Percentiles rank a stretch among this genome's conserved stretches.
Conservation (phyloP, 1,284 basidiomycete genomes). For the Afroboletus lepidellus region DNA sequence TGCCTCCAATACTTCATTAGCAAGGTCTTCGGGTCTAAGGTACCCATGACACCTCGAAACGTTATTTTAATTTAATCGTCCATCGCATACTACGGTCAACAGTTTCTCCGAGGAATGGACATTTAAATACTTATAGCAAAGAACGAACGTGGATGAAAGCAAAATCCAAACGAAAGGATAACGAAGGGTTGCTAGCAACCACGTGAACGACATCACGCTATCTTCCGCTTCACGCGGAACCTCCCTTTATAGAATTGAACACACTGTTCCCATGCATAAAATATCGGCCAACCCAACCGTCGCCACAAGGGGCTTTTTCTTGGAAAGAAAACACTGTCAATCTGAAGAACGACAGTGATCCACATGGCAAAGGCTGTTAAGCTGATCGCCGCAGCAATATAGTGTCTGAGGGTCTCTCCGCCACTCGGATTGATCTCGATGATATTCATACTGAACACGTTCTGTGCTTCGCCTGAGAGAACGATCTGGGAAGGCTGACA, state of each 20-base stretch:
- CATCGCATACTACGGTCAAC: too few species aligned
- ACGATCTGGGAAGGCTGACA: not conserved
- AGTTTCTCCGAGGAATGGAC: too few species aligned
- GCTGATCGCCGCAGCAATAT: constrained; percentile 40
- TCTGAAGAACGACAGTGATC: constrained; percentile 35
- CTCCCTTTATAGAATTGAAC: not conserved
- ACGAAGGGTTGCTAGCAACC: too few species aligned
- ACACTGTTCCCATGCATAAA: constrained; percentile 7
- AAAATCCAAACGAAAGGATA: too few species aligned
- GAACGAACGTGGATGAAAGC: too few species aligned
- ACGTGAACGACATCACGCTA: constrained; percentile 3
- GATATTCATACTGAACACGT: constrained; percentile 51
- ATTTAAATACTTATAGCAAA: too few species aligned
- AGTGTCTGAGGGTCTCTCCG: constrained; percentile 39
- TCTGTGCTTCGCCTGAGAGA: constrained; percentile 21
- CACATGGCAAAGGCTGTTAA: constrained; percentile 49
- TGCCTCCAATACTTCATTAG: too few species aligned
- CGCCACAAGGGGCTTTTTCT: constrained; percentile 18
- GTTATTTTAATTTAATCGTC: too few species aligned
- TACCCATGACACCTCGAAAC: too few species aligned
- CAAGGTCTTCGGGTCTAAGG: too few species aligned
- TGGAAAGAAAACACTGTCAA: constrained; percentile 25
- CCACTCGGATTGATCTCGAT: constrained; percentile 34
- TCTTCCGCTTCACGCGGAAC: constrained; percentile 7
- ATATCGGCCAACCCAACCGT: constrained; percentile 24